A percentile compares a stretch with the other conserved stretches of the same genome.
Conservation (phyloP, 768 basidiomycete genomes). For the Cystofilobasidium ferigula region DNA sequence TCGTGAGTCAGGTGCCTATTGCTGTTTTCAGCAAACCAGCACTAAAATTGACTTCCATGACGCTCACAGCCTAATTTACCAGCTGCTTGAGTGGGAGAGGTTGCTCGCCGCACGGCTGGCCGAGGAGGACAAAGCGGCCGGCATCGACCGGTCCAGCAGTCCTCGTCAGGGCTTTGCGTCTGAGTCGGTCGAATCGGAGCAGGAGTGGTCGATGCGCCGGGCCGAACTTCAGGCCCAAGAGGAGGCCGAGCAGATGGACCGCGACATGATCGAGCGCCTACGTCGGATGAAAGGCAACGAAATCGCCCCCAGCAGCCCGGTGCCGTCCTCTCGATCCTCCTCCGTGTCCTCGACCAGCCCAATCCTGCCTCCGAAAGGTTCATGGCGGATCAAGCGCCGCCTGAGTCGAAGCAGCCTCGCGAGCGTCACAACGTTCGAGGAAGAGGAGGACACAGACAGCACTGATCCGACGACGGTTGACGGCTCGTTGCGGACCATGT, state of each 20-base stretch:
- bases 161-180: slow-evolving; percentile 34
- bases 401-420: slow-evolving; percentile 22
- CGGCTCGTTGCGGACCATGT: not conserved
- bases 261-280: slow-evolving; percentile 19
- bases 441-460: not conserved
- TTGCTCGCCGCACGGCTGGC: slow-evolving; percentile 32
- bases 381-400: slow-evolving; percentile 11
- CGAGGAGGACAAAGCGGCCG: slow-evolving; percentile 27
- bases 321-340: not conserved
- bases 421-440: slow-evolving; percentile 20
- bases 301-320: not conserved
- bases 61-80: slow-evolving; percentile 75
- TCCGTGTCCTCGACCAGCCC: not conserved
- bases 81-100: slow-evolving; percentile 82
- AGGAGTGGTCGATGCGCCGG: slow-evolving; percentile 28
- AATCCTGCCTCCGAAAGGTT: not conserved
- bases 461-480: not conserved
- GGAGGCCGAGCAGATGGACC: slow-evolving; percentile 25
- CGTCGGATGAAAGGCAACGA: not conserved
- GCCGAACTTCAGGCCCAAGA: slow-evolving; percentile 26
- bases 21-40: not conserved
- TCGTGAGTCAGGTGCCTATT: slow-evolving; percentile 51
- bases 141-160: slow-evolving; percentile 27
- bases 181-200: slow-evolving; percentile 27
- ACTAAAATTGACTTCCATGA: no score